Percentiles rank a stretch among this genome's conserved stretches.
Evolutionary conservation across 345 rosid species (phyloP).

Genomic region (Cardamine chenopodiifolia): DNA sequence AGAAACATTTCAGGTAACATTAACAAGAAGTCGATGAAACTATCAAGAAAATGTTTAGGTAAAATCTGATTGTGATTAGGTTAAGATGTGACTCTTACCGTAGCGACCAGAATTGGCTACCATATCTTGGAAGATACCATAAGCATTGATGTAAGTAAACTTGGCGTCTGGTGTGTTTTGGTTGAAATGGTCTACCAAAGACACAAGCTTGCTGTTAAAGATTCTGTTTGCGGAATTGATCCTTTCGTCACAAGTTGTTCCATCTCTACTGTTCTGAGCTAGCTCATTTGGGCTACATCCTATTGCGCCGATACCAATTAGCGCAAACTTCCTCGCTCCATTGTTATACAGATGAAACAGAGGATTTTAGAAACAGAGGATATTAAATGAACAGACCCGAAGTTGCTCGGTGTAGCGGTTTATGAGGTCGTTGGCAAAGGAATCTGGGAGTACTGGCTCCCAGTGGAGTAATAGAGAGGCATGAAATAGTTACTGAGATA

Average conservation of each 20-base stretch:
- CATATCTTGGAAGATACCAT: slow-evolving; percentile 74
- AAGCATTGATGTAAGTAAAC: slow-evolving; percentile 68
- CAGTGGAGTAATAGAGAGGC: slow-evolving; percentile 63
- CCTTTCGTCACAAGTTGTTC: slow-evolving; percentile 61
- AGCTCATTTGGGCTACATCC: slow-evolving; percentile 90
- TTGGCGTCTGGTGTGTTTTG: slow-evolving; percentile 57
- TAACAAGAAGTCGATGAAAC: background rate
- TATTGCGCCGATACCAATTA: slow-evolving; percentile 77
- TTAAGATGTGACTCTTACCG: slow-evolving; percentile 33
- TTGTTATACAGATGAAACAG: slow-evolving; percentile 45
- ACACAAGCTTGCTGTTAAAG: slow-evolving; percentile 71
- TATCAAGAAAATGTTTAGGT: background rate
- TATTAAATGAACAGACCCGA: slow-evolving; percentile 40
- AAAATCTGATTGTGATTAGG: background rate
- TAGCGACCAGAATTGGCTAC: slow-evolving; percentile 44
- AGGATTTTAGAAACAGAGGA: background rate
- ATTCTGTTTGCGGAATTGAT: slow-evolving; percentile 73
- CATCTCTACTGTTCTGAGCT: slow-evolving; percentile 70
- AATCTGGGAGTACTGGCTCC: slow-evolving; percentile 63
- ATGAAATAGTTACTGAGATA: slow-evolving; percentile 91
- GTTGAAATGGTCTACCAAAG: slow-evolving; percentile 69
- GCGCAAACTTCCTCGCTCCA: slow-evolving; percentile 84
- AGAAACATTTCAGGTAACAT: background rate
- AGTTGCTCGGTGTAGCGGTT: slow-evolving; percentile 65
- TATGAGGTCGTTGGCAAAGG: slow-evolving; percentile 63